Evolutionary conservation across 805 yeast genomes (phyloP), one percentile per base, ranked within the genome.

Genomic region (Ogataea naganishii): DNA sequence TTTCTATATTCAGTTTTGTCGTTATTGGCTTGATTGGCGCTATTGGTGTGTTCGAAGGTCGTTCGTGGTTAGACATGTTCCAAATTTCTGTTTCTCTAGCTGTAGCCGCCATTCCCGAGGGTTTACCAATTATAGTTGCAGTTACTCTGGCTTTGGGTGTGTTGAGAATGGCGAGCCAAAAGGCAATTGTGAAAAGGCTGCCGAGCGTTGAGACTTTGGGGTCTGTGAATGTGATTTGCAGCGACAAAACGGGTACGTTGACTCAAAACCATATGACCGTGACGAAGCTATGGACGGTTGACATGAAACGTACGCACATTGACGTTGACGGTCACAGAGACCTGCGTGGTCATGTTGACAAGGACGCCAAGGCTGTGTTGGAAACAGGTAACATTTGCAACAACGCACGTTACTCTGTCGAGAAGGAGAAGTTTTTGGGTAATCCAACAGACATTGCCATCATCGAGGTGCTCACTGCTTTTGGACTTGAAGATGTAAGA

Each of bases 31-130:
- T 81, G n/a, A 92, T 92, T 49, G 89, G 96, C 46, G 49, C 92
- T 14, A 68, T 92, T 42, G 99, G 98, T 35, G 67, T 92, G 14
- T 35, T 84, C 27, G 95, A 92, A 60, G 97, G 98, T 28, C 80
- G 94, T 38, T 70, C 82, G 7, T 88, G 96, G 96, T 68, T 92
- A 34, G 97, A 92, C 39, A 92, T 94, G 96, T 89, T 92, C 60
- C 96, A 89, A 55, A 86, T 92, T 35, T 84, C 96, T 1, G 99
- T 92, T 7, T 86, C 96, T 2, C 66, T 92, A 38, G 99, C 98
- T 3, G 99, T 92, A 13, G 99, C 99, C 29, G 98, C 98, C 4
- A 92, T 92, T 44, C 99, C 99, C 5, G 99, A 92, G 58, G 99
- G 99, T 32, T 69, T 92, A 42, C 98, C 99, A 1, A 92, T 92